phyloP scores from a whole-genome alignment of 257 asterid species.

The Penstemon eatonii region DNA sequence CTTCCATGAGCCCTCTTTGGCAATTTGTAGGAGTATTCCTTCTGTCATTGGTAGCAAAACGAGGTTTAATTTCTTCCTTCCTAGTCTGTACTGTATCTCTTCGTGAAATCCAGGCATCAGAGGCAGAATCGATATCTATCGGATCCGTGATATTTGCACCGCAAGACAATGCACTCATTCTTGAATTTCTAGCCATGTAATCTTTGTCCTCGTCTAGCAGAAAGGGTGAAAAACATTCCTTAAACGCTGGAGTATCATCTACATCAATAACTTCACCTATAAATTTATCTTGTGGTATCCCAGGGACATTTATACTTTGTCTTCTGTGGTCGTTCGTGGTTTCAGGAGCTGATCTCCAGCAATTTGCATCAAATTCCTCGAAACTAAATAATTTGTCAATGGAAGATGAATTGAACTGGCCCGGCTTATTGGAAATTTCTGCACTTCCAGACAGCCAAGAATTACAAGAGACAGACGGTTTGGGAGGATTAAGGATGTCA shows the following conservation, averaged over 20 bases:
- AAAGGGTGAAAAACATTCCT: conserved; percentile 42
- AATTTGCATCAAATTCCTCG: conserved; percentile 32
- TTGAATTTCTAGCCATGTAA: conserved; percentile 42
- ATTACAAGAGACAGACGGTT: conserved; percentile 37
- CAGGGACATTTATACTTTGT: conserved; percentile 39
- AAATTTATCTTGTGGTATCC: conserved; percentile 42
- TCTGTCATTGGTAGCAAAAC: conserved; percentile 37
- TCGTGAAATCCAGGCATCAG: conserved; percentile 46
- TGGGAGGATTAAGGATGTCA: conserved; percentile 42
- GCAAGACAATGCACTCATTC: conserved; percentile 37
- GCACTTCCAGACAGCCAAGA: conserved; percentile 51
- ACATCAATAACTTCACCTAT: conserved; percentile 75
- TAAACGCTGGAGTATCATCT: conserved; percentile 43
- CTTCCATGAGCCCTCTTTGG: conserved; percentile 39
- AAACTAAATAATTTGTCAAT: conserved; percentile 38
- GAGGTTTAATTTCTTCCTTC: conserved; percentile 36
- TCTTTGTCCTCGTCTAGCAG: conserved; percentile 46
- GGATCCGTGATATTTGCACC: conserved; percentile 42
- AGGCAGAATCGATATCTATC: conserved; percentile 43
- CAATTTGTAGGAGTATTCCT: conserved; percentile 29
- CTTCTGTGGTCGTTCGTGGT: conserved; percentile 30
- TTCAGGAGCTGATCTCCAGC: conserved; percentile 38
- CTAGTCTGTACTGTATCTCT: conserved; percentile 37
- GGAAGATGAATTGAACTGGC: conserved; percentile 45
- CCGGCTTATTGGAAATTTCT: conserved; percentile 37